Conservation (phyloP, 345 rosid species). For the Brassica incana region DNA sequence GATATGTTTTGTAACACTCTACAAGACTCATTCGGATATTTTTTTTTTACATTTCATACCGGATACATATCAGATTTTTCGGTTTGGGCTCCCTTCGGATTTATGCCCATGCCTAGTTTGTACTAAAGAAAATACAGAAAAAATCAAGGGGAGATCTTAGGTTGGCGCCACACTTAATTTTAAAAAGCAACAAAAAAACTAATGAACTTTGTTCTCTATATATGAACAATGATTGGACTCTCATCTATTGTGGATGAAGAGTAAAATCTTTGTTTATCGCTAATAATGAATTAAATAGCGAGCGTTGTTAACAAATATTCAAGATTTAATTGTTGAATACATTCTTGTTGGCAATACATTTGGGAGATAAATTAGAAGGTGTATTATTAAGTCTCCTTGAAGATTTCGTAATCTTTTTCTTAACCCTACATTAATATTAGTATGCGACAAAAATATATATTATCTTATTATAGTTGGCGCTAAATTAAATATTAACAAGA, state of each 20-base stretch:
- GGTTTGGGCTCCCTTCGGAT: too few species aligned
- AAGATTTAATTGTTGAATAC: slow-evolving; percentile 1
- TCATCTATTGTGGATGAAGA: not conserved
- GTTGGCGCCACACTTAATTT: slow-evolving; percentile 18
- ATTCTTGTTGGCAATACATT: slow-evolving; percentile 10
- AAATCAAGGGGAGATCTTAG: slow-evolving; percentile 24
- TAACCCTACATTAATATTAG: not conserved
- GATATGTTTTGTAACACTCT: too few species aligned
- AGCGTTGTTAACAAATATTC: not conserved
- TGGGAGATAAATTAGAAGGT: not conserved
- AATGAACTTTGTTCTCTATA: not conserved
- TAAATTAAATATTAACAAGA: not conserved
- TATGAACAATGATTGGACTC: slow-evolving; percentile 18
- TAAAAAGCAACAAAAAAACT: not conserved
- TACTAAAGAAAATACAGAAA: not conserved
- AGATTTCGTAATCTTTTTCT: slow-evolving; percentile 28
- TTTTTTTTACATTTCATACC: too few species aligned
- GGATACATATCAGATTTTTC: too few species aligned
- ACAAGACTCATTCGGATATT: too few species aligned
- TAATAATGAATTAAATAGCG: not conserved
- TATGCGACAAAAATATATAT: slow-evolving; percentile 3
- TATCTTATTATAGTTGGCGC: not conserved
- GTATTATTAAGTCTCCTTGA: slow-evolving; percentile 5
- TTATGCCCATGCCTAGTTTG: not conserved
- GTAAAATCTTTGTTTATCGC: not conserved